phyloP scores from a whole-genome alignment of 345 rosid species.

The Eucalyptus viminalis region DNA sequence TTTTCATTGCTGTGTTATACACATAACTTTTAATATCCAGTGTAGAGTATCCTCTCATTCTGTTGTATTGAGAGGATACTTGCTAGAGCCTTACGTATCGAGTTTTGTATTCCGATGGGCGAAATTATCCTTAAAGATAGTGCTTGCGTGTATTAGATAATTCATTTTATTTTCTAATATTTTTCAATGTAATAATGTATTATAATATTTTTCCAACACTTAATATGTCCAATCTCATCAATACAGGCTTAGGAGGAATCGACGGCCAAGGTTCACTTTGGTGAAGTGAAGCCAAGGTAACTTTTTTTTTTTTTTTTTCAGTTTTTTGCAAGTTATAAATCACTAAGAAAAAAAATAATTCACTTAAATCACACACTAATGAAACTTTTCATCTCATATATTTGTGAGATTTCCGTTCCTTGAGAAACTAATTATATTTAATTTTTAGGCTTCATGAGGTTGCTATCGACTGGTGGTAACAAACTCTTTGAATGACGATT shows the following conservation, averaged over 20 bases:
- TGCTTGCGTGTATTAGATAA: too few species aligned
- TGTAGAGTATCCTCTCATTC: rapidly evolving
- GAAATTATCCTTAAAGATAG: too few species aligned
- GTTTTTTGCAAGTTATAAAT: background rate
- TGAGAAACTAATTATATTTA: background rate
- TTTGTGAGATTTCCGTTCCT: background rate
- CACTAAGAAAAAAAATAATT: background rate
- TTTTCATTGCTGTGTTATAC: too few species aligned
- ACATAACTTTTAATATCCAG: too few species aligned
- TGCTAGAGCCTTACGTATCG: rapidly evolving
- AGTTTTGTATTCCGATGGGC: rapidly evolving
- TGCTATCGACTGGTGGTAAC: background rate
- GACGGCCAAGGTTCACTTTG: background rate
- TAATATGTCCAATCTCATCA: background rate
- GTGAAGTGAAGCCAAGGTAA: background rate
- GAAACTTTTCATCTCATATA: background rate
- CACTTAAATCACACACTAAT: background rate
- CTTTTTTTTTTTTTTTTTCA: background rate
- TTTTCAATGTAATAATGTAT: too few species aligned
- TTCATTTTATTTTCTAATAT: too few species aligned
- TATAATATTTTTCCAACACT: too few species aligned
- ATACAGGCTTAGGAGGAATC: background rate
- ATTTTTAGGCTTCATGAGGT: background rate
- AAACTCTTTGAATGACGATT: background rate
- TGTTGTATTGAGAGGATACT: too few species aligned